These are phyloP conservation scores for Calophaca sinica DNA, from an alignment of 306 rosid species.

Conservation along the genomic window DNA sequence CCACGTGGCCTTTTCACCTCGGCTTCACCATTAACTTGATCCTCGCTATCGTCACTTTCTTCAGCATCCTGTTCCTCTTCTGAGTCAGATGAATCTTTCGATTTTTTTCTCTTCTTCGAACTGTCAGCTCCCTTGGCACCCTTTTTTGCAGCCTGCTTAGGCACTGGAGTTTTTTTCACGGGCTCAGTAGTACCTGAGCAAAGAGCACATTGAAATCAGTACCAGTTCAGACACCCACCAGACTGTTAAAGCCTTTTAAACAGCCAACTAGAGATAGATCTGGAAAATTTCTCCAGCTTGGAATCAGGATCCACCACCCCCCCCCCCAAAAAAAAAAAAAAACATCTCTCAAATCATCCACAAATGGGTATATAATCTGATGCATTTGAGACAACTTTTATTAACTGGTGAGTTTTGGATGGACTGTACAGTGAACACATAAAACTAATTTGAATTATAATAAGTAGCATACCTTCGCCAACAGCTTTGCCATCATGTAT, in stretches of 20 bases:
- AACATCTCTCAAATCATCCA: background rate
- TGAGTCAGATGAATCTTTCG: constrained; percentile 71
- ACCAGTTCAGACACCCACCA: constrained; percentile 22
- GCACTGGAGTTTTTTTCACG: constrained; percentile 43
- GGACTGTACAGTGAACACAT: background rate
- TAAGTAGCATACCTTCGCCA: constrained; percentile 72
- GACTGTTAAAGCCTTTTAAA: constrained; percentile 25
- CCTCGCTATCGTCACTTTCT: constrained; percentile 65
- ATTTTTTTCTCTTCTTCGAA: constrained; percentile 79
- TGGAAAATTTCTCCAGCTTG: background rate
- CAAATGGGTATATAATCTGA: background rate
- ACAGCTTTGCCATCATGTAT: constrained; percentile 77
- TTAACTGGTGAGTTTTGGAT: constrained; percentile 2
- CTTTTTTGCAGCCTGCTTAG: constrained; percentile 70
- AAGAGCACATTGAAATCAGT: constrained; percentile 17
- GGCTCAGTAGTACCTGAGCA: constrained; percentile 63
- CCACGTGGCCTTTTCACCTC: constrained; percentile 57
- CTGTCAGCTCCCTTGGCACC: constrained; percentile 66
- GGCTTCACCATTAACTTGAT: constrained; percentile 61
- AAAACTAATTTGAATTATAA: constrained; percentile 26
- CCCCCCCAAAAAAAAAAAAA: too few relatives aligned
- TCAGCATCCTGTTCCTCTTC: constrained; percentile 68
- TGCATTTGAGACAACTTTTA: background rate
- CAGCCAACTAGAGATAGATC: constrained; percentile 18
- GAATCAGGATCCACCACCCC: background rate